Percentiles rank a stretch among this genome's conserved stretches.
These are phyloP conservation scores for Gardenia jasminoides DNA, from an alignment of 257 asterid genomes.

Conservation along the genomic window DNA sequence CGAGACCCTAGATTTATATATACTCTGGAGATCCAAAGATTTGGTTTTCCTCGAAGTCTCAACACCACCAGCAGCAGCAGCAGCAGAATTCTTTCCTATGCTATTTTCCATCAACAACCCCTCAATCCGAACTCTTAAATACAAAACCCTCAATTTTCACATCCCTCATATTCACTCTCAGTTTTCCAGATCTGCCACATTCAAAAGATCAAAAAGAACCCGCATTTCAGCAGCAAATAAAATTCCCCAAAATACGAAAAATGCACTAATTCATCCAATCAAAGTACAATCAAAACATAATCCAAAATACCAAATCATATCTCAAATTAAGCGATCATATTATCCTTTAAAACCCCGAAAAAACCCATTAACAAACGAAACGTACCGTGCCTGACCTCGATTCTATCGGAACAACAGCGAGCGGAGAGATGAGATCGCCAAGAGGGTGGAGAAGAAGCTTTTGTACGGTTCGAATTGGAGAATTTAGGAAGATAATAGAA, in stretches of 20 bases:
- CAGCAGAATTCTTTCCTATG: conserved; percentile 39
- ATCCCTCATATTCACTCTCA: conserved; percentile 37
- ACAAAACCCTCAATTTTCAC: conserved; percentile 32
- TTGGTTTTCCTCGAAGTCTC: conserved; percentile 66
- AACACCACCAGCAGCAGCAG: conserved; percentile 29
- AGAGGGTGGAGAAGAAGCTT: conserved; percentile 1
- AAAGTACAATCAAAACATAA: conserved; percentile 14
- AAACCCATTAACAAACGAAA: neutral
- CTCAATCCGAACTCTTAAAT: conserved; percentile 39
- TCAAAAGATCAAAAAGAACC: neutral
- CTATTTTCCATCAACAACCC: conserved; percentile 74
- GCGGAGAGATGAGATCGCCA: conserved; percentile 48
- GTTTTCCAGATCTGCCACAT: conserved; percentile 72
- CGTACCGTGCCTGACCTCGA: conserved; percentile 44
- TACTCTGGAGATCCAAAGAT: conserved; percentile 81
- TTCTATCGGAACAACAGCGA: conserved; percentile 36
- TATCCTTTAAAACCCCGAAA: neutral
- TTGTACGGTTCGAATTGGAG: conserved; percentile 32
- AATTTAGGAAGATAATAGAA: conserved; percentile 23
- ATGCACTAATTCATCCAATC: conserved; percentile 12
- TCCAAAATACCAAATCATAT: conserved; percentile 7
- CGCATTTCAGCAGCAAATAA: conserved; percentile 8
- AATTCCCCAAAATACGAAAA: neutral
- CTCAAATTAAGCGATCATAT: conserved; percentile 16
- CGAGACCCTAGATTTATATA: conserved; percentile 51